phyloP scores from a whole-genome alignment of 2,329 filamentous ascomycete genomes.

The Cercospora zeina region DNA sequence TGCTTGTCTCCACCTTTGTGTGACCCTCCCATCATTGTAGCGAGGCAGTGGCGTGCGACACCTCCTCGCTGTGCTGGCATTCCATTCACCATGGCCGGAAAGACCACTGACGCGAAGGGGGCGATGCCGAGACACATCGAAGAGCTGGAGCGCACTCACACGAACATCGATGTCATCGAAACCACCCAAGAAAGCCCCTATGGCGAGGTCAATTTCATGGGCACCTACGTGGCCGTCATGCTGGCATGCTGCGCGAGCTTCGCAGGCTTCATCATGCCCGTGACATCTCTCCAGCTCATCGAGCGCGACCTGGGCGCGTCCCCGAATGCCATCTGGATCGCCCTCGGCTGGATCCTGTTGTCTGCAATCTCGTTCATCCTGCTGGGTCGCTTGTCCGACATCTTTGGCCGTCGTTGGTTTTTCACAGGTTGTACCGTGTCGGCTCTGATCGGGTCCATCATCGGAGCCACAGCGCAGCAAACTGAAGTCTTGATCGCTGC shows the following conservation, averaged over 20 bases:
- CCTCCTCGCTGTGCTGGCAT: neutral
- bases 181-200: neutral
- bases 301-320: neutral
- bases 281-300: neutral
- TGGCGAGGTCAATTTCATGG: constrained; percentile 5
- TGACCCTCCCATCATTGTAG: neutral
- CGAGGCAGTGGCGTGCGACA: too few relatives aligned
- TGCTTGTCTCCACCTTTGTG: neutral
- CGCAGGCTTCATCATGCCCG: neutral
- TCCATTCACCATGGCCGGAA: neutral
- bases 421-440: neutral
- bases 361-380: neutral
- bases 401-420: neutral
- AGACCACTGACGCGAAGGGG: neutral
- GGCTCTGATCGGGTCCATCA: neutral
- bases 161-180: neutral
- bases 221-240: neutral
- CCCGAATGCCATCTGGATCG: neutral
- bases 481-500: neutral
- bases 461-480: neutral
- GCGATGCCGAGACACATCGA: neutral
- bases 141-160: constrained; percentile 3
- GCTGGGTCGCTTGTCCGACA: neutral
- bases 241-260: neutral
- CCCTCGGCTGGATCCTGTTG: neutral